Base-by-base conservation (phyloP, 495 filamentous ascomycete genomes). In the Letharia lupina region DNA sequence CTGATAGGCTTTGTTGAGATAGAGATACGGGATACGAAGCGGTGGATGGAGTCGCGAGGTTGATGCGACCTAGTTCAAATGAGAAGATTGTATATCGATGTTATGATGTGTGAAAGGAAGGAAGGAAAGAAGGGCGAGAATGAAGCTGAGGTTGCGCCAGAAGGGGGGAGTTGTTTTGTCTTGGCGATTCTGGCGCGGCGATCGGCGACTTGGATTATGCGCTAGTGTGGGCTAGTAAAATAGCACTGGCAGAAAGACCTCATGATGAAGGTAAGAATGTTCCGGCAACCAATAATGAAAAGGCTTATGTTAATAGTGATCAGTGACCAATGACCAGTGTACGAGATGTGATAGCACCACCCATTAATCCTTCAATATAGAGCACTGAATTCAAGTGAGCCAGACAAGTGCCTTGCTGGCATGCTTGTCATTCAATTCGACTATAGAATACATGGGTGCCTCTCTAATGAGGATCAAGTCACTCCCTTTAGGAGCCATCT, bases 141-240 rank as follows among this genome's bases (percentile, higher is more conserved):
- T 23, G 33, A 23, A 65, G 59, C 31, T 66, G 59, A 66, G 58
- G 58, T 66, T 44, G 54, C 64, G 56, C 50, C 64, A 41, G 39
- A 35, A 50, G 18, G 35, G 64, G 35, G 33, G 42, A 42, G 12
- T 61, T 41, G 42, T 41, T 61, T 61, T 42, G 11, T 33, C 59
- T 45, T 57, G 54, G 54, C 54, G 54, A 57, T 57, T n/a, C 54
- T 57, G 33, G 54, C 54, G 54, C 54, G 54, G 54, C 5, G 54
- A 57, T 57, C 54, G 54, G 16, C 54, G 16, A 57, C 54, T 20
- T 0, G 54, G 54, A 57, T 35, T 37, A 57, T 37, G 33, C 33
- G 20, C 54, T 57, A 57, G 54, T 57, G 7, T 28, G 10, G 13
- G 37, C 37, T 39, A 39, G 37, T 28, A 7, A 2, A 47, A 50